These are phyloP conservation scores for Saturnispora mendoncae DNA, from an alignment of 805 yeast genomes.

Conservation along the genomic window DNA sequence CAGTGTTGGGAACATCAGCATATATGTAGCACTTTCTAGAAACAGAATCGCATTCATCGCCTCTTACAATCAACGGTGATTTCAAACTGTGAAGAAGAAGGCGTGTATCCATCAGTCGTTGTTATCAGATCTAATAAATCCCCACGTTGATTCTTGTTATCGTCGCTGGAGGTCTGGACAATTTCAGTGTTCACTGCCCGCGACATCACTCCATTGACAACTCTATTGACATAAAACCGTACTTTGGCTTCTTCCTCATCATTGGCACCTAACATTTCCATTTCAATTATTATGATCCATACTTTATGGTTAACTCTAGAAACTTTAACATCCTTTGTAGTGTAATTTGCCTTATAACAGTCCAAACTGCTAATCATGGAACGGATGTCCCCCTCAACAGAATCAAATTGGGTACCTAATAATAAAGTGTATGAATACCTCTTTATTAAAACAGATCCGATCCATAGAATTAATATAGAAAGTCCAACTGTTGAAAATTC, in stretches of 20 bases:
- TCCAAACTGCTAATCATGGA: conserved; percentile 41
- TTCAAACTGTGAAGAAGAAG: conserved; percentile 27
- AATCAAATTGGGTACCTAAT: conserved; percentile 43
- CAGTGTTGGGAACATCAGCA: too few species aligned
- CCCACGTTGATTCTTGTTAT: not conserved
- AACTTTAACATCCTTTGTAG: conserved; percentile 40
- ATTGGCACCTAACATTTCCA: conserved; percentile 60
- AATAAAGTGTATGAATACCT: conserved; percentile 45
- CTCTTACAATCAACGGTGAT: conserved; percentile 35
- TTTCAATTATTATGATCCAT: conserved; percentile 45
- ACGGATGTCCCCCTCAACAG: conserved; percentile 31
- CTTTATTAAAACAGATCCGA: conserved; percentile 35
- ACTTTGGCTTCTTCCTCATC: conserved; percentile 58
- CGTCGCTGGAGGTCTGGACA: not conserved
- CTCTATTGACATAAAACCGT: conserved; percentile 39
- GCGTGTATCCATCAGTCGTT: too few species aligned
- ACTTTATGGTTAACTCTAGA: conserved; percentile 56
- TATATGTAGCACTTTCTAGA: too few species aligned
- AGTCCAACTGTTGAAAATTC: conserved; percentile 22
- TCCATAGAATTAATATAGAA: conserved; percentile 18
- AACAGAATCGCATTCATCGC: conserved; percentile 9
- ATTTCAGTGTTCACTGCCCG: conserved; percentile 15
- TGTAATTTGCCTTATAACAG: conserved; percentile 42
- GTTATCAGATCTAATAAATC: conserved; percentile 20
- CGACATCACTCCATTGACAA: conserved; percentile 31